Evolutionary conservation across 1,284 basidiomycete genomes (phyloP), one percentile per base, ranked within the genome.

Genomic region (Rhizopogon parksii): DNA sequence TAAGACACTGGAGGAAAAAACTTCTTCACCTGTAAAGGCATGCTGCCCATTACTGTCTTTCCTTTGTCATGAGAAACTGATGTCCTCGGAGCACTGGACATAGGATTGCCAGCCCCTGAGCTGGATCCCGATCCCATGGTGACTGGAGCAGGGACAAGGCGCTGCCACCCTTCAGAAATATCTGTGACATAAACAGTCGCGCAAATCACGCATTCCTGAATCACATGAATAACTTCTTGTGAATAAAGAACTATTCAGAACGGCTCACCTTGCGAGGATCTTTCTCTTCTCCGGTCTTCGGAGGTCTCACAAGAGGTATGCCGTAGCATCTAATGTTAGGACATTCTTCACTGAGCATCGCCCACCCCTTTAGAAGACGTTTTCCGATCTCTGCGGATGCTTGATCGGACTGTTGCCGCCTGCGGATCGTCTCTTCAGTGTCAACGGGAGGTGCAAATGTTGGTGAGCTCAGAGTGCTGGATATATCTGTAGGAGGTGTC

Each of bases 321-420:
- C 85, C 86, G 63, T 80, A 84, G 59, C 88, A 90, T 35, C 70
- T 68, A 24, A 61, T 59, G 58, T 79, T 83, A 0, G 80, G 79
- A 60, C 90, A 92, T 68, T 90, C 88, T 46, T 91, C 88, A 37
- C 77, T 86, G 17, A 92, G 72, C 85, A 92, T 87, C 0, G 88
- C 80, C 87, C 87, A 91, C 38, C 89, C 89, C 63, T 80, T 82
- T 40, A 92, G 68, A 54, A 92, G 71, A 27, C 81, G 76, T 54
- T 77, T 82, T 36, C 86, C 89, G 35, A 92, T 88, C 61, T 87
- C 85, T 48, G 79, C 68, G 1, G 88, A 88, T 7, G 90, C 89
- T 24, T 68, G 70, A 62, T 92, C 89, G 5, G 87, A 89, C 64
- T 91, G 89, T 54, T 84, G 80, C 52, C 88, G 79, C 38, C 89